These are phyloP conservation scores for Thielaviopsis populi DNA, from an alignment of 2,329 filamentous ascomycete species.

Conservation along the genomic window DNA sequence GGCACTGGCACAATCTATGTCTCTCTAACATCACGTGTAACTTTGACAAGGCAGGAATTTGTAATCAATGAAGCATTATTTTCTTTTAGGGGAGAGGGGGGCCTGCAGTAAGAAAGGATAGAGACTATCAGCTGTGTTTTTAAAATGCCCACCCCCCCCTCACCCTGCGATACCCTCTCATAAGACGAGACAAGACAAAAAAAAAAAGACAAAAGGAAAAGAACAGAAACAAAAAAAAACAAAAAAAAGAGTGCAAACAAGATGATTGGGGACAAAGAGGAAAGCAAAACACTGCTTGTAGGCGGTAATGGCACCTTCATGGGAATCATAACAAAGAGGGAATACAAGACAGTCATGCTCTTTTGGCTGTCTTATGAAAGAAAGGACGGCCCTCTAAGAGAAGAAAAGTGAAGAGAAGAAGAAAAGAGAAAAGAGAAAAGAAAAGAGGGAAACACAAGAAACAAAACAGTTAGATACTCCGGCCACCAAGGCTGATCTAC, in stretches of 20 bases:
- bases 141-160: too few relatives aligned
- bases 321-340: neutral
- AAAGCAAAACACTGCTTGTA: conserved; percentile 3
- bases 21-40: neutral
- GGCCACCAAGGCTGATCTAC: neutral
- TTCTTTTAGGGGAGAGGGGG: neutral
- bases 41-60: neutral
- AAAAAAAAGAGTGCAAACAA: neutral
- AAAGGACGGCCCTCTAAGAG: neutral
- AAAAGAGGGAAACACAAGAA: neutral
- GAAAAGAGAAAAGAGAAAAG: neutral
- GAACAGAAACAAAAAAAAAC: neutral
- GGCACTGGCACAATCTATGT: neutral
- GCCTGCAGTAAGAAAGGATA: neutral
- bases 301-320: neutral
- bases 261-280: neutral
- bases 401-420: neutral
- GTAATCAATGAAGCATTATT: neutral
- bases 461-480: neutral
- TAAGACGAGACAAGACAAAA: neutral
- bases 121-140: neutral
- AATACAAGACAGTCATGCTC: neutral
- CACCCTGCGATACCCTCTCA: too few relatives aligned
- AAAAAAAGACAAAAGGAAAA: neutral
- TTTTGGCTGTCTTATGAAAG: neutral